Percentiles rank a stretch among this genome's conserved stretches.
phyloP scores from a whole-genome alignment of 83 land plant species.

The Isoetes engelmannii region DNA sequence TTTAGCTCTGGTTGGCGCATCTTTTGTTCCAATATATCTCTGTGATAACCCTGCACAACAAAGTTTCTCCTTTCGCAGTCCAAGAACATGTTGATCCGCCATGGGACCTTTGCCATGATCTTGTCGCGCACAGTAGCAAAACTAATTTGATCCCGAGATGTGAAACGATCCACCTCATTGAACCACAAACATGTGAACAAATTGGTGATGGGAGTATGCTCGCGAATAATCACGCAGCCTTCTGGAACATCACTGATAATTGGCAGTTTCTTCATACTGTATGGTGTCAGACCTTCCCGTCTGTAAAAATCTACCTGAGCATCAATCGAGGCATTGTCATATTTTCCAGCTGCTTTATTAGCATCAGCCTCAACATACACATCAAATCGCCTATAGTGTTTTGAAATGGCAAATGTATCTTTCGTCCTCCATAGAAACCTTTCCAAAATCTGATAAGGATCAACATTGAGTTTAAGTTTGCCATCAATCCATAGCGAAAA shows the following conservation, averaged over 20 bases:
- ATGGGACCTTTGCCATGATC: conserved; percentile 46
- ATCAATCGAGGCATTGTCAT: conserved; percentile 68
- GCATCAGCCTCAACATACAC: conserved; percentile 76
- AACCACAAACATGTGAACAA: conserved; percentile 95
- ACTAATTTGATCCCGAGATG: conserved; percentile 91
- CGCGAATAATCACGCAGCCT: conserved; percentile 88
- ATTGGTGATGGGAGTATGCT: conserved; percentile 94
- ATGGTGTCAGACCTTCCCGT: conserved; percentile 72
- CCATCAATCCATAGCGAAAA: conserved; percentile 98
- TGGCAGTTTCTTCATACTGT: conserved; percentile 54
- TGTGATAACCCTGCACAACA: conserved; percentile 40
- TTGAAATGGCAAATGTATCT: conserved; percentile 69
- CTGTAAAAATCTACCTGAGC: conserved; percentile 66
- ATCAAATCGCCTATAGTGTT: conserved; percentile 80
- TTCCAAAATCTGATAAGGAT: conserved; percentile 85
- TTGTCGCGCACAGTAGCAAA: conserved; percentile 86
- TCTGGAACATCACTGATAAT: conserved; percentile 92
- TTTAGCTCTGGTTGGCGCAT: too few relatives aligned
- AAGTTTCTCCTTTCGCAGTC: conserved; percentile 96
- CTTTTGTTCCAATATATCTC: too few relatives aligned
- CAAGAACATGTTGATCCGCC: conserved; percentile 68
- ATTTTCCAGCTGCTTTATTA: conserved; percentile 74
- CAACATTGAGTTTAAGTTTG: conserved; percentile 80
- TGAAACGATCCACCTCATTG: conserved; percentile 92
- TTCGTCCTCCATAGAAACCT: conserved; percentile 75